Evolutionary conservation across 2,329 filamentous ascomycete genomes (phyloP).

Genomic region (Cephalotrichum gorgonifer): DNA sequence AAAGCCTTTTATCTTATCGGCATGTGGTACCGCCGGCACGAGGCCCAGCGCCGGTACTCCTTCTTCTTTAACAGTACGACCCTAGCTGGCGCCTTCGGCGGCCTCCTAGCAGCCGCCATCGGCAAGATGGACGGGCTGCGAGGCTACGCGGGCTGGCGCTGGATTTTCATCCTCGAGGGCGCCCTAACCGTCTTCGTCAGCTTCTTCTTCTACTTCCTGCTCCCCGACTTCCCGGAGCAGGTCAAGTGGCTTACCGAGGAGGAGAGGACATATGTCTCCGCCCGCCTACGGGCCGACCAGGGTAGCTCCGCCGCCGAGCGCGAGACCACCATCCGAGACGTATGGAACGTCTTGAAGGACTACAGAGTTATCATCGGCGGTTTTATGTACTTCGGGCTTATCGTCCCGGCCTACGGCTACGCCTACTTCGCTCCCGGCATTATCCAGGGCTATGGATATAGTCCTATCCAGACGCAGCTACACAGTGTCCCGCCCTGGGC

Average conservation of each 20-base stretch:
- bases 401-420: conserved; percentile 69
- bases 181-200: conserved; percentile 50
- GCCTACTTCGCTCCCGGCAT: conserved; percentile 70
- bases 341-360: conserved; percentile 58
- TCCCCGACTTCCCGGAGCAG: conserved; percentile 67
- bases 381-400: conserved; percentile 72
- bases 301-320: conserved; percentile 56
- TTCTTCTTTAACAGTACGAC: conserved; percentile 88
- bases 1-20: conserved; percentile 59
- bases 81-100: conserved; percentile 75
- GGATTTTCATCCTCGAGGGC: conserved; percentile 77
- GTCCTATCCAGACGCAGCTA: conserved; percentile 45
- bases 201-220: conserved; percentile 55
- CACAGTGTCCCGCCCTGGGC: conserved; percentile 49
- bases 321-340: conserved; percentile 47
- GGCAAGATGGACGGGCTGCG: conserved; percentile 68
- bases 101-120: conserved; percentile 75
- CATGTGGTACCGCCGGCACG: conserved; percentile 82
- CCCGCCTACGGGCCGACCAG: conserved; percentile 57
- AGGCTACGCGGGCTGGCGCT: conserved; percentile 66
- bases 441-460: conserved; percentile 56
- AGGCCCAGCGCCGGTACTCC: conserved; percentile 88
- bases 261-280: conserved; percentile 56
- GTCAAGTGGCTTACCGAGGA: conserved; percentile 62
- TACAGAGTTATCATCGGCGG: conserved; percentile 64